Conservation (phyloP, 1,284 basidiomycete species). For the Amylostereum areolatum region DNA sequence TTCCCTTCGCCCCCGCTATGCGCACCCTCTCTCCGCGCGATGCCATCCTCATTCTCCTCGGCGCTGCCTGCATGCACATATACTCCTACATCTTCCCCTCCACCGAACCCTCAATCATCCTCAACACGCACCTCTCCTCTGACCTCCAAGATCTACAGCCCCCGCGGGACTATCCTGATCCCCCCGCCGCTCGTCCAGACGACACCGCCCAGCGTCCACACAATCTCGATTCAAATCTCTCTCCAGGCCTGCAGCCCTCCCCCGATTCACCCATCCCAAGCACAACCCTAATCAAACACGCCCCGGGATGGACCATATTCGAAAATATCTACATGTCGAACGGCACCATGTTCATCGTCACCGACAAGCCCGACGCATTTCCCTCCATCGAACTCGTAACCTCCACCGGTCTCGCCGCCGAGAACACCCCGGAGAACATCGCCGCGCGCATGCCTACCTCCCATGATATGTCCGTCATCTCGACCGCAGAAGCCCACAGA, state of each 20-base stretch:
- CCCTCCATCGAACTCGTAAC: constrained; percentile 64
- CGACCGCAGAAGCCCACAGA: constrained; percentile 49
- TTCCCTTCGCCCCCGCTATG: neutral
- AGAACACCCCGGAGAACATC: constrained; percentile 58
- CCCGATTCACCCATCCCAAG: constrained; percentile 15
- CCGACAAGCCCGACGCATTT: constrained; percentile 39
- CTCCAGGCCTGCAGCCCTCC: constrained; percentile 1
- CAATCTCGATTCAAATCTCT: constrained; percentile 4
- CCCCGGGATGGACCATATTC: constrained; percentile 79
- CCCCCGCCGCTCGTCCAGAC: neutral
- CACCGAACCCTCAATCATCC: constrained; percentile 26
- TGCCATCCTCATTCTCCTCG: constrained; percentile 43
- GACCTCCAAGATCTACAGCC: neutral
- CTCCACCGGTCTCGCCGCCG: constrained; percentile 57
- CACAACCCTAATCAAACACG: constrained; percentile 54
- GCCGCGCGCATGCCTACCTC: constrained; percentile 59
- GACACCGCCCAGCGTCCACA: neutral
- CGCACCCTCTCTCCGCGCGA: constrained; percentile 29
- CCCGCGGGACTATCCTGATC: neutral
- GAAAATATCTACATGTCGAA: constrained; percentile 75
- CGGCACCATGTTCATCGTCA: constrained; percentile 65
- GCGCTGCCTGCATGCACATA: constrained; percentile 47
- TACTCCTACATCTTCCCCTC: constrained; percentile 32
- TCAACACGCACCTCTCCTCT: constrained; percentile 25
- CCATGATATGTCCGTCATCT: constrained; percentile 55